phyloP scores from a whole-genome alignment of 108 stramenopile species.

The Asterionellopsis glacialis region DNA sequence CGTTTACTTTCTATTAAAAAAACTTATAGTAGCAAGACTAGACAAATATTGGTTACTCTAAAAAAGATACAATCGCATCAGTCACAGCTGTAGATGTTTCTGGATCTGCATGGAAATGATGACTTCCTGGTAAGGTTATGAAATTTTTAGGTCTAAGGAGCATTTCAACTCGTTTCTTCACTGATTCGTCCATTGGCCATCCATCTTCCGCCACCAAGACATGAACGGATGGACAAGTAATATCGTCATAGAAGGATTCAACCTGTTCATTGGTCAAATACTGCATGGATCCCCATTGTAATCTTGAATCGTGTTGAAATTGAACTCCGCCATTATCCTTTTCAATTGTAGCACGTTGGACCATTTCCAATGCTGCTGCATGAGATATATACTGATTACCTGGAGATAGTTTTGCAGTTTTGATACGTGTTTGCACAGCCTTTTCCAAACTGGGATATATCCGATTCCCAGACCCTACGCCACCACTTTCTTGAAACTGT shows the following conservation, averaged over 20 bases:
- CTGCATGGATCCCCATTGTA: slow-evolving; percentile 71
- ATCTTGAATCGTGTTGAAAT: slow-evolving; percentile 72
- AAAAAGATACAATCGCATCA: slow-evolving; percentile 8
- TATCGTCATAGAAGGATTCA: slow-evolving; percentile 39
- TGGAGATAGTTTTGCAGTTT: slow-evolving; percentile 62
- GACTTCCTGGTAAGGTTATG: slow-evolving; percentile 55
- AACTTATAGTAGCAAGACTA: no score
- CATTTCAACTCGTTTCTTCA: slow-evolving; percentile 20
- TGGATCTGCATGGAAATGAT: slow-evolving; percentile 86
- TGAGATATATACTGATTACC: slow-evolving; percentile 71
- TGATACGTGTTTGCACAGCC: slow-evolving; percentile 45
- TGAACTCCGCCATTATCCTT: slow-evolving; percentile 24
- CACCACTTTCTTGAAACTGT: background rate
- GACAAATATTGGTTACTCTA: background rate
- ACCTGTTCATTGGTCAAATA: slow-evolving; percentile 70
- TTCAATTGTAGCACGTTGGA: slow-evolving; percentile 43
- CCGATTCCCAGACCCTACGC: slow-evolving; percentile 3
- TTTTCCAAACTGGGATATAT: slow-evolving; percentile 42
- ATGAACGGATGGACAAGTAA: slow-evolving; percentile 45
- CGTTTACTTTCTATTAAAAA: no score
- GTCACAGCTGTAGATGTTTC: slow-evolving; percentile 49
- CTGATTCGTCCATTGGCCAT: slow-evolving; percentile 50
- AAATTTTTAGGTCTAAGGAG: slow-evolving; percentile 33
- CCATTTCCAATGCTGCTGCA: slow-evolving; percentile 62
- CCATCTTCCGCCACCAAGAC: slow-evolving; percentile 66